These are phyloP conservation scores for Hypoxylon sp. DNA, from an alignment of 2,329 filamentous ascomycete species.

Conservation along the genomic window DNA sequence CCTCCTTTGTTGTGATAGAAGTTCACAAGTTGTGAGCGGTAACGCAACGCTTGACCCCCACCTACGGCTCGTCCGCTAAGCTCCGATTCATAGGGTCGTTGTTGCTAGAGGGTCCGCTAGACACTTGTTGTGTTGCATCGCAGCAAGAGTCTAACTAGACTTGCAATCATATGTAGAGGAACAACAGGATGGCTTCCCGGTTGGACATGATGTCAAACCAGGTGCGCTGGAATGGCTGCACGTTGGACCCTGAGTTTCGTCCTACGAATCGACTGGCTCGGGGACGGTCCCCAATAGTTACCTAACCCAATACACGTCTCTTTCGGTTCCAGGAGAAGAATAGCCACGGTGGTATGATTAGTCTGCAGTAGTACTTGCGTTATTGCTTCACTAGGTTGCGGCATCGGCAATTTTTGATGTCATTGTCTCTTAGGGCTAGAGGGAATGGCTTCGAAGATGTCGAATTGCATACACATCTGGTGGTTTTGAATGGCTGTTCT, in stretches of 20 bases:
- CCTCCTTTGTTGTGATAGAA: slow-evolving; percentile 16
- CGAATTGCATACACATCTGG: slow-evolving; percentile 22
- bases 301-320: slow-evolving; percentile 8
- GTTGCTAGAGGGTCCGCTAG: background rate
- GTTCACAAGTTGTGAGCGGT: slow-evolving; percentile 10
- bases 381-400: slow-evolving; percentile 15
- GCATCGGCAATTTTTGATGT: slow-evolving; percentile 30
- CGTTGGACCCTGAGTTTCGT: slow-evolving; percentile 21
- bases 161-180: slow-evolving; percentile 19
- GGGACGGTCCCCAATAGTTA: slow-evolving; percentile 15
- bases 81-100: slow-evolving; percentile 12
- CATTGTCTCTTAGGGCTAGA: slow-evolving; percentile 19
- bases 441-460: slow-evolving; percentile 8
- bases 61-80: slow-evolving; percentile 5
- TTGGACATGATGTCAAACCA: slow-evolving; percentile 29
- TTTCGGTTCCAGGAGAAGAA: slow-evolving; percentile 21
- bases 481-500: slow-evolving; percentile 7
- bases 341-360: slow-evolving; percentile 9
- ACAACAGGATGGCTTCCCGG: slow-evolving; percentile 22
- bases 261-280: slow-evolving; percentile 12
- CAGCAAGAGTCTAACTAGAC: slow-evolving; percentile 14
- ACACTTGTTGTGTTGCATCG: slow-evolving; percentile 9
- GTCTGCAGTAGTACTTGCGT: slow-evolving; percentile 1
- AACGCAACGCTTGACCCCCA: slow-evolving; percentile 25
- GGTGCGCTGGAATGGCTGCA: slow-evolving; percentile 9